Base-by-base conservation (phyloP, 176 grass and related monocot species). In the Carex cristatella region DNA sequence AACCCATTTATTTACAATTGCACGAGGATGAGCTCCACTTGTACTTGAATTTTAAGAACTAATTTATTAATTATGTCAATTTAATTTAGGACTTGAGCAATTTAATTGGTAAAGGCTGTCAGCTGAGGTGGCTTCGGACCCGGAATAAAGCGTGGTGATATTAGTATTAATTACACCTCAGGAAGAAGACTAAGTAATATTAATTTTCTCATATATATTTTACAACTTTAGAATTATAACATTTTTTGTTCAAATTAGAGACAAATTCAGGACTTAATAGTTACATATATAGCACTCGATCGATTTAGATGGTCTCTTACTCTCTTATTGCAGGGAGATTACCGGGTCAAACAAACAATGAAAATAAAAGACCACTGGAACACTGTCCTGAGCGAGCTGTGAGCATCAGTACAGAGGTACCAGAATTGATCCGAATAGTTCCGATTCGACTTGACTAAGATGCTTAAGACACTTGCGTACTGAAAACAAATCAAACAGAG, bases 251-350 rank as follows among this genome's bases (percentile, higher is more conserved):
- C 59, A 87, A 40, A 44, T 46, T 4, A 19, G 7, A 71, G 15
- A 71, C 7, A 19, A 23, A 27, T n/a, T 62, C 18, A 46, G 1
- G 37, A 67, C 31, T 67, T 4, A 69, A 46, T 44, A 15, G 1
- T 44, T 46, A 16, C 7, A 2, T 42, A 42, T 13, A 35, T 35
- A 23, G 33, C 33, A 35, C 37, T 16, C 23, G 23, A 23, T 71
- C 10, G 68, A 10, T 71, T 14, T 35, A 81, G 90, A 83, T 95
- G 93, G 93, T 91, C 91, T 4, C 88, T 95, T 44, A 95, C 92
- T 91, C 91, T 4, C 88, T 95, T 44, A 95, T 95, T 11, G 89
- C 93, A 4, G 91, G 83, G 49, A 95, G 93, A 83, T 87, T 95
- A 67, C 91, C 93, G 2, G 89, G 93, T 44, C 87, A 91, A 95